A percentile compares a stretch with the other conserved stretches of the same genome.
Conservation (phyloP, 2,329 filamentous ascomycete species). For the Bipolaris bicolor region DNA sequence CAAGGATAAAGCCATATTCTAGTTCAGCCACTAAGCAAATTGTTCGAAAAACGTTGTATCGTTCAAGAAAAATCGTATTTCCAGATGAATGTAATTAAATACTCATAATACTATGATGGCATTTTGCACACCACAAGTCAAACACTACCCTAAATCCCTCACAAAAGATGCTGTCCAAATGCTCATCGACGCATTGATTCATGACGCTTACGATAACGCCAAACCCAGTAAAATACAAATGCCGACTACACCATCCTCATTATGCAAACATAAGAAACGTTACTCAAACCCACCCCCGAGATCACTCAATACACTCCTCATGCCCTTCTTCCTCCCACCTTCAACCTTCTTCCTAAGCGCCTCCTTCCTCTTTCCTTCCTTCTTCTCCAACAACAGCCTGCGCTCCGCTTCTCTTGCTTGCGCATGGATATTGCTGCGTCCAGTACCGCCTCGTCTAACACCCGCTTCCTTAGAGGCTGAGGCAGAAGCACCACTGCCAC, state of each 20-base stretch:
- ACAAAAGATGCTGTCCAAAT: not conserved
- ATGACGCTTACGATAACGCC: not conserved
- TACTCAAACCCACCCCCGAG: conserved; percentile 48
- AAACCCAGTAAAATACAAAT: not conserved
- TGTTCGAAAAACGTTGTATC: too few species aligned
- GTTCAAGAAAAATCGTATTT: too few species aligned
- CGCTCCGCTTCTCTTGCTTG: conserved; percentile 65
- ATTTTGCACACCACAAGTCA: too few species aligned
- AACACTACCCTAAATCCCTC: not conserved
- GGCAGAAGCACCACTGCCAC: conserved; percentile 15
- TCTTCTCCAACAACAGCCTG: conserved; percentile 57
- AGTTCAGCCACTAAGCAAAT: too few species aligned
- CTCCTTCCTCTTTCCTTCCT: conserved; percentile 58
- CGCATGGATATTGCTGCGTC: conserved; percentile 66
- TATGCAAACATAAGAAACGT: not conserved
- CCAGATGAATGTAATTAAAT: too few species aligned
- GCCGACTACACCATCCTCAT: not conserved
- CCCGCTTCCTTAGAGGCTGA: conserved; percentile 37
- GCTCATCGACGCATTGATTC: not conserved
- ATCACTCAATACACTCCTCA: conserved; percentile 43
- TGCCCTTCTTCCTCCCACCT: conserved; percentile 30
- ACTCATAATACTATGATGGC: too few species aligned
- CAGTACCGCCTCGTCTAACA: conserved; percentile 58
- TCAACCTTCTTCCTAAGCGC: conserved; percentile 53
- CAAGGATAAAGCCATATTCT: too few species aligned